Evolutionary conservation across 768 basidiomycete species (phyloP).

Genomic region (Podaxis pistillaris): DNA sequence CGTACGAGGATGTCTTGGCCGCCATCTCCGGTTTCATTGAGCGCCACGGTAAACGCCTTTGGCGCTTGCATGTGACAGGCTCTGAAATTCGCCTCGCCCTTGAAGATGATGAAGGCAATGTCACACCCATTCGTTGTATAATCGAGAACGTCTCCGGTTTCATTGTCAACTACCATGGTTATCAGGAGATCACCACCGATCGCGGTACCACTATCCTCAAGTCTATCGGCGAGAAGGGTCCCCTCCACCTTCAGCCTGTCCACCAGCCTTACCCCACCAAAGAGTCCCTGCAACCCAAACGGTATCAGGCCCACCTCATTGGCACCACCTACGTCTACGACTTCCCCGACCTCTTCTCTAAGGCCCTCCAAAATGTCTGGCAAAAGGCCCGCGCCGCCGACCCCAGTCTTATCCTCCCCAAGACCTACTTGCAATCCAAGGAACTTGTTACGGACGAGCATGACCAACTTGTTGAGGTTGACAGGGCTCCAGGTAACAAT

Average conservation of each 20-base stretch:
- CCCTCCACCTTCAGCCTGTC: slow-evolving; percentile 93
- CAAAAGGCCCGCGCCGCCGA: slow-evolving; percentile 62
- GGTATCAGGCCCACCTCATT: slow-evolving; percentile 97
- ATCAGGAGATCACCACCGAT: slow-evolving; percentile 97
- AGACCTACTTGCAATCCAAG: slow-evolving; percentile 75
- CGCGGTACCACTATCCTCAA: slow-evolving; percentile 94
- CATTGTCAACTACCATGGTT: slow-evolving; percentile 96
- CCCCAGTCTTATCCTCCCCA: slow-evolving; percentile 69
- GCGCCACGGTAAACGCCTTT: slow-evolving; percentile 95
- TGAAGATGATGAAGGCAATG: slow-evolving; percentile 93
- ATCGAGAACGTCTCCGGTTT: slow-evolving; percentile 99
- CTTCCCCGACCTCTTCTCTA: slow-evolving; percentile 98
- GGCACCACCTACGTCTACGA: slow-evolving; percentile 99
- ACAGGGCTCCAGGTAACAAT: slow-evolving; percentile 91
- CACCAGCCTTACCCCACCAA: slow-evolving; percentile 94
- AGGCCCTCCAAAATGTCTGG: slow-evolving; percentile 95
- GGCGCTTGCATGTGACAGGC: slow-evolving; percentile 97
- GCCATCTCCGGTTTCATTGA: slow-evolving; percentile 99
- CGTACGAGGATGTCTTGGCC: slow-evolving; percentile 94
- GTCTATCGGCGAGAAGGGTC: slow-evolving; percentile 97
- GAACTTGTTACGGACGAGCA: slow-evolving; percentile 95
- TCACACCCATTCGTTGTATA: slow-evolving; percentile 94
- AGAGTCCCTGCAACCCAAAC: slow-evolving; percentile 96
- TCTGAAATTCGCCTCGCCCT: slow-evolving; percentile 95
- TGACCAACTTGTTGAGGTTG: slow-evolving; percentile 86